Percentiles rank a stretch among this genome's conserved stretches.
Conservation (phyloP, 257 asterid genomes). For the Lithospermum erythrorhizon region DNA sequence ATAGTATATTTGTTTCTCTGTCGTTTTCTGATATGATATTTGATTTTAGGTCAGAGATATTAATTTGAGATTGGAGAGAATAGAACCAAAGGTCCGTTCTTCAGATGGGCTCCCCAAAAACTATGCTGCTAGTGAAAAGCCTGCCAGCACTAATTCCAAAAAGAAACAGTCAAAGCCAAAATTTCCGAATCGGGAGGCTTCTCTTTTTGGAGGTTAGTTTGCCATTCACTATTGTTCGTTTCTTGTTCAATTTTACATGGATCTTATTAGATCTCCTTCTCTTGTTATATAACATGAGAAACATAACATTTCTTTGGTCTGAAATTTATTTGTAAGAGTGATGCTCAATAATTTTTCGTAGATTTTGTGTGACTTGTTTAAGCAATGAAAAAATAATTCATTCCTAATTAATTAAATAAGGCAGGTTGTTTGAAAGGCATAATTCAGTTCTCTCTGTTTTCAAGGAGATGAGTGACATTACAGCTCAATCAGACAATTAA, state of each 20-base stretch:
- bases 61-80: constrained; percentile 74
- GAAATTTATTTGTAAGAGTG: not conserved
- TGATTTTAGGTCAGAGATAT: constrained; percentile 77
- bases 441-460: constrained; percentile 13
- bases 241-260: not conserved
- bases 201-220: constrained; percentile 99
- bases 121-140: constrained; percentile 53
- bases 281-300: not conserved
- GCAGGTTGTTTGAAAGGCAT: too few relatives aligned
- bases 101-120: constrained; percentile 58
- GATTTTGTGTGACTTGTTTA: not conserved
- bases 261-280: not conserved
- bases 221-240: constrained; percentile 2
- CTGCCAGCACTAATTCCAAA: constrained; percentile 42
- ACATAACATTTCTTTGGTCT: not conserved
- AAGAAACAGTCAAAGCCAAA: constrained; percentile 86
- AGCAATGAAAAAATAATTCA: too few relatives aligned
- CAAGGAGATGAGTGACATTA: constrained; percentile 81
- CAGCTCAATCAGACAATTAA: constrained; percentile 86
- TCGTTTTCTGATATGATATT: constrained; percentile 18
- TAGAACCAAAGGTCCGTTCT: constrained; percentile 71
- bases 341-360: not conserved
- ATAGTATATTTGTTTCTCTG: not conserved
- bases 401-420: too few relatives aligned
- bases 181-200: constrained; percentile 63